Evolutionary conservation across 108 stramenopile species (phyloP), one percentile per base, ranked within the genome.

Genomic region (Skeletonema grethae): DNA sequence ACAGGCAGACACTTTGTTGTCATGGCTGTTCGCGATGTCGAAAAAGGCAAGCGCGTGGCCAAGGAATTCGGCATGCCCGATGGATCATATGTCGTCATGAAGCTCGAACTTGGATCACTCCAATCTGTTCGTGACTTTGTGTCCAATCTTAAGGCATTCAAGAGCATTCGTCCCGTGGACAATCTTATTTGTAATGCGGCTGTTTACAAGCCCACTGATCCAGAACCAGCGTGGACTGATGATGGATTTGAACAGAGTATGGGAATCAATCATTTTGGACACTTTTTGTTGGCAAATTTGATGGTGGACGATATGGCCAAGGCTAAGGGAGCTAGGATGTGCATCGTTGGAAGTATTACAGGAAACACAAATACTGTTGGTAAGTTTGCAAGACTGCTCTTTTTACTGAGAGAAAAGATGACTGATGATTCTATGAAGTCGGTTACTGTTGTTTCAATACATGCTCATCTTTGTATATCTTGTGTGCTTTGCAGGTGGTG

Each of bases 181-280:
- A 84, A 96, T 70, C 85, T 98, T 36, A 95, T 98, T 35, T 98
- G 97, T 82, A 98, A 98, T 81, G 98, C 98, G 43, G 98, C 97
- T 29, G 97, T 98, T 8, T 98, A 97, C 88, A 84, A 77, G 70
- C 98, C 98, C 8, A 95, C 84, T 38, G 94, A 94, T 63, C 90
- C 93, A 22, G 82, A 90, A 57, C 95, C 97, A 38, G 83, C 84
- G 7, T 96, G 88, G 87, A 97, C 97, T 30, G 95, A 97, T 70
- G 97, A 97, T 80, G 97, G 97, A n/a, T 98, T 96, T 79, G 97
- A 98, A 85, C 93, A 95, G 89, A 84, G 84, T 59, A 91, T 98
- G 95, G 96, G 95, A 31, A 94, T 97, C 22, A 98, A 98, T 86
- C 96, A 98, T 77, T 81, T 98, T 57, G 96, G 97, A 31, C 97